These are phyloP conservation scores for Flaveria sonorensis DNA, from an alignment of 129 eudicot genomes.

Conservation along the genomic window DNA sequence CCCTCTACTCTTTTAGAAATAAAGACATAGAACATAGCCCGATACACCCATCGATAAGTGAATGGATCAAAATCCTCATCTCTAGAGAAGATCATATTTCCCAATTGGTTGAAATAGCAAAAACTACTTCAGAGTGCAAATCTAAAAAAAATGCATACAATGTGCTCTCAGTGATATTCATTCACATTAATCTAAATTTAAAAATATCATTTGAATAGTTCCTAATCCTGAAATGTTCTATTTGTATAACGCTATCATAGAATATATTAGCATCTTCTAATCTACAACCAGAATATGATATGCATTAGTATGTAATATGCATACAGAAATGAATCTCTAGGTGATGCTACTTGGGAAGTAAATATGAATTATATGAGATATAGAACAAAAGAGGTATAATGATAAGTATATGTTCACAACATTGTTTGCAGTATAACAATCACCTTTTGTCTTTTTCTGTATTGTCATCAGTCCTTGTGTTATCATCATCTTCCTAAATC, in stretches of 20 bases:
- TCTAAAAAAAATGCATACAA: neutral
- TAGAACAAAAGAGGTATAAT: neutral
- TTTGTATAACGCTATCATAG: neutral
- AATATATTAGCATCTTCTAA: neutral
- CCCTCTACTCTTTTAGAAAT: neutral
- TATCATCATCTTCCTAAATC: slow-evolving; percentile 87
- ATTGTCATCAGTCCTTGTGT: slow-evolving; percentile 39
- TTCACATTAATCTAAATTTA: neutral
- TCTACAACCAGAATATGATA: too few relatives aligned
- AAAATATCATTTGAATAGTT: neutral
- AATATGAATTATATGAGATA: too few relatives aligned
- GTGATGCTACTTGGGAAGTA: too few relatives aligned
- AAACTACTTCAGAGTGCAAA: too few relatives aligned
- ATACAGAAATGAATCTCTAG: too few relatives aligned
- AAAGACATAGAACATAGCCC: neutral
- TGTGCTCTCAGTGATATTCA: neutral
- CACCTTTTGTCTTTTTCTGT: slow-evolving; percentile 42
- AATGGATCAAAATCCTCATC: neutral
- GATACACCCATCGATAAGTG: neutral
- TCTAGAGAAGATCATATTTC: neutral
- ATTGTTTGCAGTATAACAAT: slow-evolving; percentile 36
- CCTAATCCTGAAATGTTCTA: neutral
- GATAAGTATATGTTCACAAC: slow-evolving; percentile 51
- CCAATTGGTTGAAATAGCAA: neutral
- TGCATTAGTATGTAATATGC: too few relatives aligned